phyloP scores from a whole-genome alignment of 139 green algal genomes.

The Gonium pectorale region DNA sequence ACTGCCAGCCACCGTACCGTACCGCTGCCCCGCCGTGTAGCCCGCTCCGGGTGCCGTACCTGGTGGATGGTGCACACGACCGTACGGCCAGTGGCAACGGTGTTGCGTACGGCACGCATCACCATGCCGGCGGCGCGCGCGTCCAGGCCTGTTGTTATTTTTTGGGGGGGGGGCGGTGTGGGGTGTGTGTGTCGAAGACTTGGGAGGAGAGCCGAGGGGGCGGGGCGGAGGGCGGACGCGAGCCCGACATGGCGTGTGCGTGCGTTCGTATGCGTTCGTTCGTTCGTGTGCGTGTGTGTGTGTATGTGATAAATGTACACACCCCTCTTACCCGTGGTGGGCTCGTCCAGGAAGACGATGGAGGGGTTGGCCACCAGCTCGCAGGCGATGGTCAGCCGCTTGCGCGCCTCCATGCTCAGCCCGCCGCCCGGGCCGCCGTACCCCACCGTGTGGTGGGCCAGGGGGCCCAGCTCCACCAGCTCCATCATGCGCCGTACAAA shows the following conservation, averaged over 20 bases:
- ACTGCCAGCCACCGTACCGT: no score
- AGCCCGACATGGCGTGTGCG: no score
- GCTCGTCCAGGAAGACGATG: slow-evolving; percentile 62
- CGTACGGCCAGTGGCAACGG: slow-evolving; percentile 78
- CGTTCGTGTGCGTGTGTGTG: no score
- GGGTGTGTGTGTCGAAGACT: no score
- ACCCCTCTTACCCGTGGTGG: slow-evolving; percentile 27
- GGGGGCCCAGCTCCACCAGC: slow-evolving; percentile 76
- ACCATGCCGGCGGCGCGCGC: slow-evolving; percentile 77
- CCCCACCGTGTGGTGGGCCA: slow-evolving; percentile 57
- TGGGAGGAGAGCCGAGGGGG: neutral
- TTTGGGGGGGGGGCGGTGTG: no score
- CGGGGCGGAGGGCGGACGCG: no score
- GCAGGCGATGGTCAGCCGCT: slow-evolving; percentile 90
- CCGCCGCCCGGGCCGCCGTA: slow-evolving; percentile 16
- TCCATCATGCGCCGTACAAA: slow-evolving; percentile 77
- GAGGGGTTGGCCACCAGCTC: slow-evolving; percentile 86
- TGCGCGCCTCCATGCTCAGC: slow-evolving; percentile 86
- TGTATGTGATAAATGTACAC: no score
- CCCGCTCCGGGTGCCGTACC: no score
- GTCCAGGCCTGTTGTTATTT: slow-evolving; percentile 85
- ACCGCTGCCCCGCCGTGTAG: no score
- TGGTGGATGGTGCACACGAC: slow-evolving; percentile 93
- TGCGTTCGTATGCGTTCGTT: no score
- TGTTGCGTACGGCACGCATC: slow-evolving; percentile 83